Evolutionary conservation across 1,284 basidiomycete genomes (phyloP).

Genomic region (Ceratobasidium theobromae): DNA sequence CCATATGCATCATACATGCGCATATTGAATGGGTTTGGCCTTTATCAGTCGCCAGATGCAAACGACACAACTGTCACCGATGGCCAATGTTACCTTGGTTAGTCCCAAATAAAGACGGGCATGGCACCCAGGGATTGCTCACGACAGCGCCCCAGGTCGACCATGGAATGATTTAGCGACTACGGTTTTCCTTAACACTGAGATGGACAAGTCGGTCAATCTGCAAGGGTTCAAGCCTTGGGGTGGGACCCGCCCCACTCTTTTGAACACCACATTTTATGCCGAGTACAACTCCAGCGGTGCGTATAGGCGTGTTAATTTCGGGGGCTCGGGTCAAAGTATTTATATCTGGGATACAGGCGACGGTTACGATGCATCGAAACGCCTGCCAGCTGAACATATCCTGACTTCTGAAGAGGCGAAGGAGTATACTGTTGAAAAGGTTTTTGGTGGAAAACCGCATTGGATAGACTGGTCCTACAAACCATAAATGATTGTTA

Average conservation of each 20-base stretch:
- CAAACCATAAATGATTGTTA: constrained; percentile 5
- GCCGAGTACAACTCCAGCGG: constrained; percentile 61
- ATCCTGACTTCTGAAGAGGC: constrained; percentile 50
- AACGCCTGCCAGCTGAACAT: constrained; percentile 52
- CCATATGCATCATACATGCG: constrained; percentile 2
- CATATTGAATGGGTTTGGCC: background rate
- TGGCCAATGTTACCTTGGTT: constrained; percentile 52
- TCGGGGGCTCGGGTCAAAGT: background rate
- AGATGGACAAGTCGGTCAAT: constrained; percentile 60
- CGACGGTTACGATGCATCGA: constrained; percentile 54
- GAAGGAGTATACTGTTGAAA: constrained; percentile 1
- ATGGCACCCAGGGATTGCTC: background rate
- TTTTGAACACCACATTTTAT: constrained; percentile 59
- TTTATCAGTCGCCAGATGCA: constrained; percentile 59
- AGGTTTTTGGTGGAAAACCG: constrained; percentile 14
- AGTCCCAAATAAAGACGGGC: background rate
- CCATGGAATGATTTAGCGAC: constrained; percentile 65
- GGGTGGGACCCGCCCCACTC: constrained; percentile 50
- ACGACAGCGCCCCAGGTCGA: constrained; percentile 46
- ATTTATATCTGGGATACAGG: constrained; percentile 48
- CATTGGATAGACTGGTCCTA: constrained; percentile 24
- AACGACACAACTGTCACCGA: constrained; percentile 52
- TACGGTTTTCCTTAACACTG: constrained; percentile 55
- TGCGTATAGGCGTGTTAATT: constrained; percentile 37
- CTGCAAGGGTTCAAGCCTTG: constrained; percentile 58